Percentiles rank a stretch among this genome's conserved stretches.
Evolutionary conservation across 2,329 filamentous ascomycete genomes (phyloP).

Genomic region (Ophiobolus disseminans): DNA sequence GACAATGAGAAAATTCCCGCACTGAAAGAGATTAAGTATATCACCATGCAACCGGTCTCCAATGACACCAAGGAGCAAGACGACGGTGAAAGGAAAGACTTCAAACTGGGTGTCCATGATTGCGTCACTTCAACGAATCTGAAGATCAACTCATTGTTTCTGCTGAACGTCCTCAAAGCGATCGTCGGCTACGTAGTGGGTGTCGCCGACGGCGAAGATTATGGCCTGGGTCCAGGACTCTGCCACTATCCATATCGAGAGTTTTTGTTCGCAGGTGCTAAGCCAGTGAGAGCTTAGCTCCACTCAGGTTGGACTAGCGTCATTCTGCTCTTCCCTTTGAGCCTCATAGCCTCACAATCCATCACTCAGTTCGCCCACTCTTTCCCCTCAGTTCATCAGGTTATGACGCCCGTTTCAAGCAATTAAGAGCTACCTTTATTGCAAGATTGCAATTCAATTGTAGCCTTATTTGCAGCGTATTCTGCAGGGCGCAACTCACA

Average conservation of each 20-base stretch:
- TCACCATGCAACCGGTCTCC: not conserved
- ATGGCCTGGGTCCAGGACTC: not conserved
- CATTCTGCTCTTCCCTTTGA: too few relatives aligned
- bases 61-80: not conserved
- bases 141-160: constrained; percentile 5
- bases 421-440: too few relatives aligned
- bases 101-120: not conserved
- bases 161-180: constrained; percentile 9
- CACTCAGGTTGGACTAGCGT: too few relatives aligned
- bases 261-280: too few relatives aligned
- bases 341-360: too few relatives aligned
- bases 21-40: not conserved
- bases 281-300: too few relatives aligned
- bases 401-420: too few relatives aligned
- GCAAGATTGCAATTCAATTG: too few relatives aligned
- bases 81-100: not conserved
- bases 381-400: too few relatives aligned
- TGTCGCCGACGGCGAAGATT: not conserved
- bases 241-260: constrained; percentile 4
- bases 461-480: too few relatives aligned
- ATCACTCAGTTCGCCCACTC: too few relatives aligned
- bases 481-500: too few relatives aligned
- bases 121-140: not conserved
- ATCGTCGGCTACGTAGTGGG: constrained; percentile 5
- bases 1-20: not conserved